A percentile compares a stretch with the other conserved stretches of the same genome.
Conservation (phyloP, 2,329 filamentous ascomycete genomes). For the Colletotrichum salicis region DNA sequence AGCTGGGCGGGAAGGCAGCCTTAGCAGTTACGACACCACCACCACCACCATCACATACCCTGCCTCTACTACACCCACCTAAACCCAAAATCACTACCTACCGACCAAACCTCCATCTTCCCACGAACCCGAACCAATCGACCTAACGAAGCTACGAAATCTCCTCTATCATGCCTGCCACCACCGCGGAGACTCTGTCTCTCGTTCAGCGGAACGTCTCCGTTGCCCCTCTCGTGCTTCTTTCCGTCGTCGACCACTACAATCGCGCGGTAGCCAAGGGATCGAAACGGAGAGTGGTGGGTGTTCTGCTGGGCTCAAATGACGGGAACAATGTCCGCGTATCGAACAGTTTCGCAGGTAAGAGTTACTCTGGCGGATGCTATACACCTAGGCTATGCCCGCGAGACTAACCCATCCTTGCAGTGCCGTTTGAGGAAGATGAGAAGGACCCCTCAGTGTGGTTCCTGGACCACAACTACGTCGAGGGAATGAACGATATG, state of each 20-base stretch:
- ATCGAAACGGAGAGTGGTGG: slow-evolving; percentile 87
- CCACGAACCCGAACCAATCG: slow-evolving; percentile 30
- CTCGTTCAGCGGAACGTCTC: slow-evolving; percentile 95
- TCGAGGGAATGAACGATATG: slow-evolving; percentile 99
- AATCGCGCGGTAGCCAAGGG: slow-evolving; percentile 91
- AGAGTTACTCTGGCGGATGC: slow-evolving; percentile 34
- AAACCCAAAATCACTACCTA: slow-evolving; percentile 17
- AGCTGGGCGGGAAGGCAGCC: slow-evolving; percentile 41
- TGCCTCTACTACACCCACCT: slow-evolving; percentile 13
- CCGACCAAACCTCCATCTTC: slow-evolving; percentile 22
- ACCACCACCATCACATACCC: slow-evolving; percentile 11
- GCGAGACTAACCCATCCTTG: slow-evolving; percentile 32
- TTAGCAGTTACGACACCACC: slow-evolving; percentile 39
- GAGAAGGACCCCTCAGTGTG: slow-evolving; percentile 98
- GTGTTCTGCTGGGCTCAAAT: slow-evolving; percentile 93
- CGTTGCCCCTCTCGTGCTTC: slow-evolving; percentile 95
- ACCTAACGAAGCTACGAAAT: slow-evolving; percentile 31
- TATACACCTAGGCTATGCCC: slow-evolving; percentile 23
- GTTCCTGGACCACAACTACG: slow-evolving; percentile 99
- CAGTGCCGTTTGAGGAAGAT: slow-evolving; percentile 98
- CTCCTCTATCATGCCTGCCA: slow-evolving; percentile 81
- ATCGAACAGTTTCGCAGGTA: slow-evolving; percentile 98
- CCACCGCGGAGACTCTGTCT: slow-evolving; percentile 94
- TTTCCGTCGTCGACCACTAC: slow-evolving; percentile 98
- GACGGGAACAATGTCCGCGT: slow-evolving; percentile 96